Evolutionary conservation across 139 green algal genomes (phyloP), one percentile per base, ranked within the genome.

Genomic region (Asterochloris sp.): DNA sequence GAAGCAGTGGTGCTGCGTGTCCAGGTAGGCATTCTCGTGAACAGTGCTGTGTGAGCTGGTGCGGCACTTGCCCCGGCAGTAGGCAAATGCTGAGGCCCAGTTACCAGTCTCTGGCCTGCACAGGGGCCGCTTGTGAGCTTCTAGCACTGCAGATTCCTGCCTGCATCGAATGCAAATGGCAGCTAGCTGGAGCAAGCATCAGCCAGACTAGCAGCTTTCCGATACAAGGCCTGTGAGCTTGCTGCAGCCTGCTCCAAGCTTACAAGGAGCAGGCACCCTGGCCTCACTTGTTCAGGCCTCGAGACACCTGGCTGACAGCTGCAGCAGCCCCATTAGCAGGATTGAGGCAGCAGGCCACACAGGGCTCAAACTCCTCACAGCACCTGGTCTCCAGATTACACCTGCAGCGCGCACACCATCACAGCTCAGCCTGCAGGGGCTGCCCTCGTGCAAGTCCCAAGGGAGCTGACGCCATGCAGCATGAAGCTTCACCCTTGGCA

Each of bases 1-100:
- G 82, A 95, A 97, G 88, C 94, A 97, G 82, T 94, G 89, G 61
- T 93, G 90, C 16, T 89, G 82, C 6, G 86, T 13, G 23, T 80
- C 75, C 38, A 97, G 92, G 84, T 94, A 97, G 0, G 90, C 87
- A 77, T 97, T 97, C 80, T 97, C 94, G 47, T 97, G 93, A 38
- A 90, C 83, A 0, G 94, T 97, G 82, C 89, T 95, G 47, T 82
- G 76, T 16, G 87, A 87, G 24, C 90, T 90, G 11, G 94, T 96
- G 14, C 94, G 89, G 84, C 94, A 97, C 9, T 89, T 84, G 13
- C 85, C 87, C 12, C 68, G 77, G 85, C 93, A 97, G 78, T 92
- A 94, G 38, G 94, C 88, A 83, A 94, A 97, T 0, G 82, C 62
- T 47, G 83, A 88, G 8, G 38, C 23, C 91, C 91, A 97, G 1